Base-by-base conservation (phyloP, 192 early-diverging fungal genomes). In the Coemansia reversa region DNA sequence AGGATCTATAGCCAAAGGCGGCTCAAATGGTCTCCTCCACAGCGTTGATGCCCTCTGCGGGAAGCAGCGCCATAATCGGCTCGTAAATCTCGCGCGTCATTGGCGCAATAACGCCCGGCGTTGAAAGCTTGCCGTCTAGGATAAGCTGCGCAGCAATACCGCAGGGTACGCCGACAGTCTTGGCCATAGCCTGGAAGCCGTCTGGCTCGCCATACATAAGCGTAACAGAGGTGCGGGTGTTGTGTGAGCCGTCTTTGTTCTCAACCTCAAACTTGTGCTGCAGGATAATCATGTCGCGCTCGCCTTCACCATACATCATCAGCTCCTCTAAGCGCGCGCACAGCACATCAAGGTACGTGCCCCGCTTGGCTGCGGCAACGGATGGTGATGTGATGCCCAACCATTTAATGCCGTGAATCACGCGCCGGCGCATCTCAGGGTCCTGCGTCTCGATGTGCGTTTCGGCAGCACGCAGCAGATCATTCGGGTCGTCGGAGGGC, bases 251-350 rank as follows among this genome's bases (percentile, higher is more conserved):
- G 70, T 95, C 88, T 82, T 90, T 91, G 72, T 88, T 83, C 81
- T 96, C 94, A 39, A 96, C 84, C 69, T 93, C 95, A 72, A 98
- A 98, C 75, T 88, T 88, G 87, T 98, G 96, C 82, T 97, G 96
- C 73, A 98, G 86, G 77, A 98, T 89, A 52, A 97, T 93, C 89
- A 98, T 90, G 79, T 98, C 96, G 67, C 95, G 88, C 80, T 98
- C 96, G 45, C 87, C 88, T 62, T 86, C 83, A 60, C 79, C 91
- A 73, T 96, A 98, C 85, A 94, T 92, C 90, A 95, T 93, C 83
- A 95, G 95, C 55, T 94, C 88, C 79, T 98, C 94, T 9, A 98
- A 82, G 16, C 93, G 93, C 6, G 96, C 94, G 83, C 96, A 98
- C 53, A 98, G 86, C 16, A 93, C 92, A 72, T 98, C 91, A 56